Percentiles rank a stretch among this genome's conserved stretches.
Evolutionary conservation across 306 rosid species (phyloP).

Genomic region (Vigna trinervia): DNA sequence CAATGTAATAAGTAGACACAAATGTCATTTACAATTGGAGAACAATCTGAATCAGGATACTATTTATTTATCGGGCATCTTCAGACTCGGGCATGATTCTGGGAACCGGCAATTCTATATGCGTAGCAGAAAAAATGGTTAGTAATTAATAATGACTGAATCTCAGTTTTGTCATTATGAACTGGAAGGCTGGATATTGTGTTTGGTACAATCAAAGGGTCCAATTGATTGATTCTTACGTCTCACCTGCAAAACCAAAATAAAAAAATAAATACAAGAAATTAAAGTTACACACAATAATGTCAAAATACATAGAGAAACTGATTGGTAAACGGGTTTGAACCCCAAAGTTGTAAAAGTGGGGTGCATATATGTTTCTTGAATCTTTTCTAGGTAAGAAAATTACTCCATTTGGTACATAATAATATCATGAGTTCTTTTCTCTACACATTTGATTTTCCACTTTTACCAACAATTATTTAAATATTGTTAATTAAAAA

Average conservation of each 20-base stretch:
- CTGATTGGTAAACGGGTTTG: too few species aligned
- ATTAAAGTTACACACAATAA: not conserved
- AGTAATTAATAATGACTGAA: slow-evolving; percentile 42
- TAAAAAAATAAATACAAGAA: not conserved
- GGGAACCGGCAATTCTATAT: slow-evolving; percentile 7
- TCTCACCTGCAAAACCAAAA: slow-evolving; percentile 69
- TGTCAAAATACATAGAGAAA: not conserved
- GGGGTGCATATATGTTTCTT: too few species aligned
- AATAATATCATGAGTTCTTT: too few species aligned
- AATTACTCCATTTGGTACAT: too few species aligned
- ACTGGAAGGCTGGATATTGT: slow-evolving; percentile 50
- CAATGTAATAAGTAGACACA: not conserved
- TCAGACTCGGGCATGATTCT: not conserved
- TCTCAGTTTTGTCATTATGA: slow-evolving; percentile 37
- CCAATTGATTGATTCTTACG: slow-evolving; percentile 78
- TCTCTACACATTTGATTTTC: too few species aligned
- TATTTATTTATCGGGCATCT: slow-evolving; percentile 31
- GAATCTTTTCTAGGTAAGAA: too few species aligned
- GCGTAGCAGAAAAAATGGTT: slow-evolving; percentile 35
- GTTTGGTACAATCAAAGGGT: slow-evolving; percentile 89
- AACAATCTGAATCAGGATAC: slow-evolving; percentile 12
- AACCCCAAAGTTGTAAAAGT: too few species aligned
- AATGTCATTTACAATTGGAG: slow-evolving; percentile 37
- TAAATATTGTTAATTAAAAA: too few species aligned
- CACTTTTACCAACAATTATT: too few species aligned